A percentile compares a stretch with the other conserved stretches of the same genome.
Conservation (phyloP, 371 early-diverging fungal genomes). For the Entomophthora muscae region DNA sequence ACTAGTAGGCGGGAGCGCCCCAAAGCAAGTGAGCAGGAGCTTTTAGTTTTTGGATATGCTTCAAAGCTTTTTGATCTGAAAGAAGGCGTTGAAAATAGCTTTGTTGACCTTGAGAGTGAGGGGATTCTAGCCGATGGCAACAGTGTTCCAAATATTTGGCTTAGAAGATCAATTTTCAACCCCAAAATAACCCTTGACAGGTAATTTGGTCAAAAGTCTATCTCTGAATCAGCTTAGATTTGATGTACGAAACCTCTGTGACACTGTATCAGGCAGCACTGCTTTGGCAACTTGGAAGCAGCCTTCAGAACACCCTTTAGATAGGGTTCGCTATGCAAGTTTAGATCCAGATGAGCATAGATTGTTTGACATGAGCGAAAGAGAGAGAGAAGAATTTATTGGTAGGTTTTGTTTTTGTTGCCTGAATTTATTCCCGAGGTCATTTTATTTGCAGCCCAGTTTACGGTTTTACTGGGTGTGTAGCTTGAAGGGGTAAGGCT, state of each 20-base stretch:
- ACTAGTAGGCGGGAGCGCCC: not conserved
- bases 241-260: not conserved
- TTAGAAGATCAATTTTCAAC: not conserved
- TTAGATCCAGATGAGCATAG: not conserved
- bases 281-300: not conserved
- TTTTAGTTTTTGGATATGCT: not conserved
- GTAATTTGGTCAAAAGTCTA: too few species aligned
- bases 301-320: not conserved
- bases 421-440: not conserved
- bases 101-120: not conserved
- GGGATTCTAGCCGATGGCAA: not conserved
- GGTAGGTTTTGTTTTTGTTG: not conserved
- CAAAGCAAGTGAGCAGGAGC: not conserved
- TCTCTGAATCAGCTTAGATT: not conserved
- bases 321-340: not conserved
- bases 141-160: not conserved
- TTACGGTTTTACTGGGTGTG: not conserved
- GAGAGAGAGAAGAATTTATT: not conserved
- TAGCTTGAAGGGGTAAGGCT: not conserved
- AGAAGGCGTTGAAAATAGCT: not conserved
- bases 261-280: not conserved
- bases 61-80: not conserved
- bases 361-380: not conserved
- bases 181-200: not conserved
- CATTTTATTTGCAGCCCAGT: not conserved